These are phyloP conservation scores for Fusarium metavorans DNA, from an alignment of 2,329 filamentous ascomycete species.

Conservation along the genomic window DNA sequence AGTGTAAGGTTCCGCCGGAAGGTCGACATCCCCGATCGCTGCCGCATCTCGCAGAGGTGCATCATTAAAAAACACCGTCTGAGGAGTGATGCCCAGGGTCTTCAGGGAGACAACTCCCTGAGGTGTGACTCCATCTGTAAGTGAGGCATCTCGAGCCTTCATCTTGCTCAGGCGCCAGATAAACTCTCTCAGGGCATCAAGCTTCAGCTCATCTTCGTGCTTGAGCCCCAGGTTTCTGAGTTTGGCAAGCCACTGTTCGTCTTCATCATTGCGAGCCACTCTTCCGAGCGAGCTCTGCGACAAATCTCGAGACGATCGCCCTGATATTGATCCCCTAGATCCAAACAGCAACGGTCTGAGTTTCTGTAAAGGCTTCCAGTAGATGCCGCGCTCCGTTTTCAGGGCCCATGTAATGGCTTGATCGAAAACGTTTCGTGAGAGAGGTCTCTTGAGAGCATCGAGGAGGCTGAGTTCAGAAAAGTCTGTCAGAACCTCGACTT, in stretches of 20 bases:
- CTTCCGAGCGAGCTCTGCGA: slow-evolving; percentile 71
- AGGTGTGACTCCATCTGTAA: slow-evolving; percentile 49
- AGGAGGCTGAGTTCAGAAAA: slow-evolving; percentile 81
- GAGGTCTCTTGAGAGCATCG: slow-evolving; percentile 84
- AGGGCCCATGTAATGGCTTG: slow-evolving; percentile 87
- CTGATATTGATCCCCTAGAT: slow-evolving; percentile 64
- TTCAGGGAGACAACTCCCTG: slow-evolving; percentile 75
- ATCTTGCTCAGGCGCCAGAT: slow-evolving; percentile 87
- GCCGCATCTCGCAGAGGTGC: slow-evolving; percentile 64
- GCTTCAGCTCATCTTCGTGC: slow-evolving; percentile 87
- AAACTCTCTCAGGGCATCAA: slow-evolving; percentile 88
- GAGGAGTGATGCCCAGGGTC: slow-evolving; percentile 80
- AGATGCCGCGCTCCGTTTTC: slow-evolving; percentile 83
- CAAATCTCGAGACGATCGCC: slow-evolving; percentile 66
- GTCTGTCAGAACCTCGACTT: slow-evolving; percentile 72
- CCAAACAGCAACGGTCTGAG: slow-evolving; percentile 75
- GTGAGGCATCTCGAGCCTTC: slow-evolving; percentile 66
- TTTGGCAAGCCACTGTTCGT: slow-evolving; percentile 91
- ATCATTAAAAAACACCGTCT: slow-evolving; percentile 94
- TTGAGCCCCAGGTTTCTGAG: slow-evolving; percentile 86
- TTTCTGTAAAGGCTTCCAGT: slow-evolving; percentile 84
- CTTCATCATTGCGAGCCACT: slow-evolving; percentile 85
- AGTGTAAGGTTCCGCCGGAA: slow-evolving; percentile 69
- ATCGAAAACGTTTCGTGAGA: slow-evolving; percentile 85
- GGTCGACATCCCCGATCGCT: slow-evolving; percentile 47